These are phyloP conservation scores for Podaxis sp. DNA, from an alignment of 768 basidiomycete genomes.

Conservation along the genomic window DNA sequence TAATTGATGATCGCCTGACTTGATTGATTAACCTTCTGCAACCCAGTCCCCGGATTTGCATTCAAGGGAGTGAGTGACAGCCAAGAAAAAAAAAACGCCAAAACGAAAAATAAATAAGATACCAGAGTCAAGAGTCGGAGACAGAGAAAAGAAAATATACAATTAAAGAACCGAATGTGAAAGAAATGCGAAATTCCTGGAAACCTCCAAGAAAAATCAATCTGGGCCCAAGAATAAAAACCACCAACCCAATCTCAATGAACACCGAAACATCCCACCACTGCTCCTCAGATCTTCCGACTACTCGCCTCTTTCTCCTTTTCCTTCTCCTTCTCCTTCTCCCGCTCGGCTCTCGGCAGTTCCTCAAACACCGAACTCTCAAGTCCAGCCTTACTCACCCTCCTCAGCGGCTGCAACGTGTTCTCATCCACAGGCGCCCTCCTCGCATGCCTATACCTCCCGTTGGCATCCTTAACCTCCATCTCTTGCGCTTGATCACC, in stretches of 20 bases:
- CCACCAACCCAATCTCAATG: neutral
- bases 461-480: conserved; percentile 83
- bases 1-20: neutral
- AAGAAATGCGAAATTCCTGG: neutral
- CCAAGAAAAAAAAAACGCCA: neutral
- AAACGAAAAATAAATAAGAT: neutral
- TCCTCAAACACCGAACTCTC: conserved; percentile 53
- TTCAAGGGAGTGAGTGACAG: neutral
- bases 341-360: conserved; percentile 6
- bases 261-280: neutral
- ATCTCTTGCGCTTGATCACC: conserved; percentile 76
- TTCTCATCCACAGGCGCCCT: conserved; percentile 84
- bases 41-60: neutral
- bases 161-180: neutral
- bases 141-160: neutral
- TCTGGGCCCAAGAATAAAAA: neutral
- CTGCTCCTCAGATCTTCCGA: neutral
- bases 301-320: neutral
- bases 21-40: neutral
- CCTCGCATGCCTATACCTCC: conserved; percentile 84
- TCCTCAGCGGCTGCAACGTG: conserved; percentile 83
- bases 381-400: conserved; percentile 91
- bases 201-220: neutral
- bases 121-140: neutral
- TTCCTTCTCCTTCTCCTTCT: neutral